Base-by-base conservation (phyloP, 345 rosid genomes). In the Gossypium raimondii region DNA sequence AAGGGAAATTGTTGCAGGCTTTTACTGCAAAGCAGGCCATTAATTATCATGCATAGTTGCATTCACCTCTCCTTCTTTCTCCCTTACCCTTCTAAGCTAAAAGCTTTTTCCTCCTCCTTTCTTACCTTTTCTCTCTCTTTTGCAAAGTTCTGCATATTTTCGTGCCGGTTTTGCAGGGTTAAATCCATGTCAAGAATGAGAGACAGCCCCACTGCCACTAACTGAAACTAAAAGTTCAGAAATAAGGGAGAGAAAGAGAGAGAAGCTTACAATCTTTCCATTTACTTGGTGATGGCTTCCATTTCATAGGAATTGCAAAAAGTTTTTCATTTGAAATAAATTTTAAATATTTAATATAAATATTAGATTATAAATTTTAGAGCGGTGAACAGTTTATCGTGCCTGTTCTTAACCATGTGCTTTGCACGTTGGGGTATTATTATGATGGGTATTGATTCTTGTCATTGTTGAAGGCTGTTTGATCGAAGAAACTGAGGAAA, bases 401-500 rank as follows among this genome's bases (percentile, higher is more conserved):
- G 66, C 38, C 74, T 52, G 56, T 53, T 50, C 76, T 53, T 67
- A 18, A 61, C 72, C 78, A 61, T 73, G 75, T 58, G 74, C 55
- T 60, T 53, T 67, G 52, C 72, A 73, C 70, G 78, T 45, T 52
- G 9, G 20, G 34, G 13, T 52, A 34, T 48, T 50, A 61, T 55
- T 44, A 61, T 57, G 72, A 67, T 64, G 68, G 55, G 75, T 41
- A 73, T 76, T 52, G 58, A 64, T 81, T 77, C 70, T 64, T 82
- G 47, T 57, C 75, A 67, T 72, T 2, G 80, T 66, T 50, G 67
- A 62, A 64, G n/a, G 67, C n/a, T 48, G 29, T 2, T 48, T 7
- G n/a, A 56, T 24, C 11, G 53, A 25, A 62, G 66, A 41, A 18
- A 51, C 25, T 4, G 18, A 51, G 52, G 4, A 9, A 70, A 59